Percentiles rank a stretch among this genome's conserved stretches.
phyloP scores from a whole-genome alignment of 192 early-diverging fungal species.

The Linnemannia exigua region DNA sequence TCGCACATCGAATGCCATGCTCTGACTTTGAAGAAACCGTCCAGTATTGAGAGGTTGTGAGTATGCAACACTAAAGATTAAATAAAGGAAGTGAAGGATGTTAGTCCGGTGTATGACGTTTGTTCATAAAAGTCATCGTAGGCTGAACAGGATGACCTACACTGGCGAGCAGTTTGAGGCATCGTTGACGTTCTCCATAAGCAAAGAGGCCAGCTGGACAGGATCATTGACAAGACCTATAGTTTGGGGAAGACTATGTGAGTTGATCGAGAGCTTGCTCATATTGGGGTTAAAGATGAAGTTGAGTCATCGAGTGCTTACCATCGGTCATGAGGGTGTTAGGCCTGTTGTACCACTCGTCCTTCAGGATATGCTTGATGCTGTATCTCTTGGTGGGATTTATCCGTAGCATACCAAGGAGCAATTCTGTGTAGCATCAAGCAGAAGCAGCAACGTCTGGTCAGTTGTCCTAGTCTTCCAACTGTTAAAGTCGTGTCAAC shows the following conservation, averaged over 20 bases:
- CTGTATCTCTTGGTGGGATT: conserved; percentile 59
- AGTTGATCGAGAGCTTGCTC: neutral
- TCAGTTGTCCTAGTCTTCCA: neutral
- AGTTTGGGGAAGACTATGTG: neutral
- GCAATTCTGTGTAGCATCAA: conserved; percentile 47
- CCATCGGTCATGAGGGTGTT: conserved; percentile 69
- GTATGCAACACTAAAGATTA: conserved; percentile 35
- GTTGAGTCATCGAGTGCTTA: neutral
- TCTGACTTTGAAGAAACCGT: conserved; percentile 42
- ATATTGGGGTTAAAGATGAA: neutral
- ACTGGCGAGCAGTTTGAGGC: conserved; percentile 36
- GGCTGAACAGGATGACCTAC: conserved; percentile 5
- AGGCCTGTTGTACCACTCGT: conserved; percentile 69
- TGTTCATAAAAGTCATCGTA: no score
- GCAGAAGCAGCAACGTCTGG: neutral
- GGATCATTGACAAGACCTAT: conserved; percentile 70
- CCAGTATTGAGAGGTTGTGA: conserved; percentile 49
- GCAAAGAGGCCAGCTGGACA: conserved; percentile 62
- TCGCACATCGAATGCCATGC: conserved; percentile 23
- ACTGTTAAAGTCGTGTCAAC: neutral
- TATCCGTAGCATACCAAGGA: conserved; percentile 64
- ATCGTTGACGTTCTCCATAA: conserved; percentile 63
- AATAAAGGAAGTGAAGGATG: neutral
- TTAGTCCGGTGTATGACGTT: neutral
- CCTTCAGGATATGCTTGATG: conserved; percentile 58